Evolutionary conservation across 495 filamentous ascomycete genomes (phyloP), one percentile per base, ranked within the genome.

Genomic region (Parmelia sp.): DNA sequence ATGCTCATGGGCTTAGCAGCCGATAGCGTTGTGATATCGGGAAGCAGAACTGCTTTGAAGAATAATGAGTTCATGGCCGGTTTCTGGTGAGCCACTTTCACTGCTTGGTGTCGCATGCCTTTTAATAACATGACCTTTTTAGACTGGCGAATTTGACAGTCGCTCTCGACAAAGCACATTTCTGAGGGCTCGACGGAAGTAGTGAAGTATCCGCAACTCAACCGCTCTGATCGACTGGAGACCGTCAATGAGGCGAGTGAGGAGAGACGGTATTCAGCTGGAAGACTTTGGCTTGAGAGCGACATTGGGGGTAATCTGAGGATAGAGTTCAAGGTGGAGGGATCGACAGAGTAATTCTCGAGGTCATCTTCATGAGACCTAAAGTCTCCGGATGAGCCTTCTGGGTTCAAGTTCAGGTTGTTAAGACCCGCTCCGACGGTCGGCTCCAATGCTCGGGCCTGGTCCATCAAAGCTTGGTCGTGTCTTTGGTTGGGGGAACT

Each of bases 21-120:
- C 15, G 21, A 15, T 23, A 66, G 19, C 6, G 23, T 57, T 3
- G 67, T 61, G 8, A 70, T 63, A 60, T 70, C 67, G 6, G 67
- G 47, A 42, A 64, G 40, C 25, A 61, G 29, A 3, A 55, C 37
- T 27, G 53, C 59, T 35, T 68, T 66, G 61, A 69, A 70, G 64
- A 69, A 70, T 11, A 66, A 53, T 3, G 69, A 67, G 7, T 57
- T 27, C 27, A 66, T 23, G 25, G 56, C 23, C 15, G 68, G 56
- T 27, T 66, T 62, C 44, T 53, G 31, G 23, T 33, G 15, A 10
- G 66, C 56, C 7, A 62, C 23, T 17, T 58, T 42, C 8, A 25
- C 25, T 7, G 57, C 62, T 45, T 64, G 25, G 42, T 62, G 47
- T 4, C 37, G 6, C 19, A 65, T n/a, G 21, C 49, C 58, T 53